Evolutionary conservation across 306 rosid species (phyloP).

Genomic region (Chamaecrista fasciculata): DNA sequence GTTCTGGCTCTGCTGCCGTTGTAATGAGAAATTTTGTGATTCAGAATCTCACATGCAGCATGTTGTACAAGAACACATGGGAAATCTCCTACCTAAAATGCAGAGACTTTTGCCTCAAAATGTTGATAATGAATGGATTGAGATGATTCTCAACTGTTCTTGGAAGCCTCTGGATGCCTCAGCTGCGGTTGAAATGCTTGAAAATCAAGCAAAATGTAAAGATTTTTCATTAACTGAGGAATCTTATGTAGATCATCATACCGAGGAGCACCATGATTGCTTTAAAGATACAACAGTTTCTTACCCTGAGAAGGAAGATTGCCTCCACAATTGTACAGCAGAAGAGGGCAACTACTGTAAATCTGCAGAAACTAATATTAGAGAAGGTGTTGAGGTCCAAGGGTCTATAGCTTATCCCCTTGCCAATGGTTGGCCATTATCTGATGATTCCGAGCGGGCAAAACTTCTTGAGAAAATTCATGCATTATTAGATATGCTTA

Average conservation of each 20-base stretch:
- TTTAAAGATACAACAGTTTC: constrained; percentile 57
- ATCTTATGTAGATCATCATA: constrained; percentile 38
- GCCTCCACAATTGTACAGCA: constrained; percentile 31
- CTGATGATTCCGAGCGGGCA: constrained; percentile 76
- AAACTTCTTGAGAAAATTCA: constrained; percentile 84
- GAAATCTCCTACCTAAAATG: constrained; percentile 66
- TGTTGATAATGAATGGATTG: constrained; percentile 73
- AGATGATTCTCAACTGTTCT: constrained; percentile 75
- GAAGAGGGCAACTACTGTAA: constrained; percentile 41
- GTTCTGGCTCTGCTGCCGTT: constrained; percentile 80
- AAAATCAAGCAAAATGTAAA: constrained; percentile 42
- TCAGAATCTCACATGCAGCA: constrained; percentile 72
- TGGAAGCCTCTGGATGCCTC: constrained; percentile 85
- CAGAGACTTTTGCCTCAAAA: constrained; percentile 74
- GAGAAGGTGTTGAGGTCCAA: constrained; percentile 42
- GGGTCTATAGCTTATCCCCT: constrained; percentile 38
- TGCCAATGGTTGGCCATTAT: constrained; percentile 68
- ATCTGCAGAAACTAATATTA: constrained; percentile 37
- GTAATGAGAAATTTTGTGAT: constrained; percentile 55
- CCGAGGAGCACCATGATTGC: constrained; percentile 46
- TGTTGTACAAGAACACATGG: constrained; percentile 82
- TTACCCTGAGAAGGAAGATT: constrained; percentile 47
- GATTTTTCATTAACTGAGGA: constrained; percentile 47
- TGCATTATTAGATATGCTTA: constrained; percentile 65
- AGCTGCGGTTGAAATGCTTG: constrained; percentile 74